Percentiles rank a stretch among this genome's conserved stretches.
These are phyloP conservation scores for Talaromyces sp. DNA, from an alignment of 2,329 filamentous ascomycete genomes.

Conservation along the genomic window DNA sequence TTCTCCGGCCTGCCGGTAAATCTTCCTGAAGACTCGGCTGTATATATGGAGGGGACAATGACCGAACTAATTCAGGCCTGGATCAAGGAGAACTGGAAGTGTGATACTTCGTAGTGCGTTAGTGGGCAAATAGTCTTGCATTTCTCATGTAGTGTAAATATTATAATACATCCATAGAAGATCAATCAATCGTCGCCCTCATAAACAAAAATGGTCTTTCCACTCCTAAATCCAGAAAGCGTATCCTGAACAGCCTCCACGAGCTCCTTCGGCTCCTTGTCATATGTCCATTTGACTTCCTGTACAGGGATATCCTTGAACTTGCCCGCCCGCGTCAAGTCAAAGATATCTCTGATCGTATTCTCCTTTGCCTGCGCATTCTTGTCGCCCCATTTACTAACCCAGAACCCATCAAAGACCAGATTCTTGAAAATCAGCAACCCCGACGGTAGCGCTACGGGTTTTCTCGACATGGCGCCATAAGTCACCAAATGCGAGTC, in stretches of 20 bases:
- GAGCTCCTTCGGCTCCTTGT: conserved; percentile 68
- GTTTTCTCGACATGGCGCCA: conserved; percentile 89
- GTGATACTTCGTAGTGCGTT: conserved; percentile 19
- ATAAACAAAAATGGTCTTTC: conserved; percentile 90
- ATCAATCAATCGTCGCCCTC: conserved; percentile 29
- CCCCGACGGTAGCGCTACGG: conserved; percentile 74
- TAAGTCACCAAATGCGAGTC: conserved; percentile 83
- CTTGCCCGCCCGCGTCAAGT: conserved; percentile 68
- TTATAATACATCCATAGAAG: conserved; percentile 6
- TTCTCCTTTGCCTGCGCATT: conserved; percentile 69
- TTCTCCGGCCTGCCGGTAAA: conserved; percentile 53
- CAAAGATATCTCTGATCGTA: conserved; percentile 81
- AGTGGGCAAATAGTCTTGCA: background rate
- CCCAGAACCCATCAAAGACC: conserved; percentile 89
- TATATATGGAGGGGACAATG: conserved; percentile 55
- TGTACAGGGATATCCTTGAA: conserved; percentile 84
- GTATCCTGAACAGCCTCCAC: conserved; percentile 76
- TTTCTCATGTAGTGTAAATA: background rate
- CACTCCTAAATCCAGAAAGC: conserved; percentile 75
- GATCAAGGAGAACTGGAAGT: conserved; percentile 56
- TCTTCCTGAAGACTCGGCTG: conserved; percentile 47
- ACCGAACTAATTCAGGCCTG: conserved; percentile 59
- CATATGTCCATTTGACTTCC: conserved; percentile 77
- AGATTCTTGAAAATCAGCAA: conserved; percentile 92
- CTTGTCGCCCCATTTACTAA: conserved; percentile 79